Evolutionary conservation across 805 yeast genomes (phyloP), one percentile per base, ranked within the genome.

Genomic region (Candida oleophila): DNA sequence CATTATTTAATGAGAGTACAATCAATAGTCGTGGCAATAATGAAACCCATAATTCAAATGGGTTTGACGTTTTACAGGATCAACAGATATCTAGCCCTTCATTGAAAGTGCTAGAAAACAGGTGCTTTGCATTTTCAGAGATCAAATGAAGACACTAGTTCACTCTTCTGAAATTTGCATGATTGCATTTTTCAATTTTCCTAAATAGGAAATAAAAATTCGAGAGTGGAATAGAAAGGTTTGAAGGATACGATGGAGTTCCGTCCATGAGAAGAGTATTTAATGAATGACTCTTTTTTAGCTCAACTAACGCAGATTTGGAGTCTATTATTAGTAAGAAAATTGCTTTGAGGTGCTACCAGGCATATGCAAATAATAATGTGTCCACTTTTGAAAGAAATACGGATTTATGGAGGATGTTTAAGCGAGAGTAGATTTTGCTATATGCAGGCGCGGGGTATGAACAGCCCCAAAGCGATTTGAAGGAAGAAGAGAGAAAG

Each of bases 31-130:
- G 22, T 12, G 19, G 39, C 9, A 36, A 36, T 18, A 36, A 36
- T 19, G 39, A 4, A 11, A 9, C 16, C 7, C 21, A 36, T 18
- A 7, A 36, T 18, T n/a, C 22, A 5, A 20, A 16, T 18, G 21
- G 22, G 8, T 9, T 18, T 20, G 22, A 36, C 14, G 39, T 12
- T 36, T 25, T 25, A 11, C 30, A 25, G 11, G 11, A 25, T 5
- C 30, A 32, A 28, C 15, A 16, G 25, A 28, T 12, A 11, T 21
- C 33, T 3, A 42, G 45, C 19, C 45, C 45, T 3, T 42, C 45
- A 39, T 54, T 66, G 38, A 66, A 64, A 51, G 61, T 55, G n/a
- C 55, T 67, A 44, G 72, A 67, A 48, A 64, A 61, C 47, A 52
- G 66, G 39, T 61, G 65, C 44, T 57, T 57, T 50, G 56, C 61